A percentile compares a stretch with the other conserved stretches of the same genome.
Conservation (phyloP, 768 basidiomycete species). For the Termitomyces sp. region DNA sequence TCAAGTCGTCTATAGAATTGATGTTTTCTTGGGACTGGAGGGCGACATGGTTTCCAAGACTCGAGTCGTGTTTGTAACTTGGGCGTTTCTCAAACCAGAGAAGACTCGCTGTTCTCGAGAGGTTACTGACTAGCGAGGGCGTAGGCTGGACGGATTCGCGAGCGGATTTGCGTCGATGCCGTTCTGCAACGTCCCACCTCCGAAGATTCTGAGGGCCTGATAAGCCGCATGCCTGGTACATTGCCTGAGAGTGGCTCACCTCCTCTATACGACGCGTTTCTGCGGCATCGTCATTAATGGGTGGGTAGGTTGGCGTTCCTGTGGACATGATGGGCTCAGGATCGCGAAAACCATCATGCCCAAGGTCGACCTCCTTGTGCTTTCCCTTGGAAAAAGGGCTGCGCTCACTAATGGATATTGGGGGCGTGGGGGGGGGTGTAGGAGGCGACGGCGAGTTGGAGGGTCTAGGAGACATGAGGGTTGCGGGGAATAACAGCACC, state of each 20-base stretch:
- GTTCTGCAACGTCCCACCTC: constrained; percentile 75
- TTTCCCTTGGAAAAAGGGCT: constrained; percentile 27
- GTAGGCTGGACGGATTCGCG: constrained; percentile 43
- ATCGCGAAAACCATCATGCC: constrained; percentile 20
- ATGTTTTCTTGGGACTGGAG: constrained; percentile 47
- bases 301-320: constrained; percentile 47
- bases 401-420: constrained; percentile 25
- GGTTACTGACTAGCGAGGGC: constrained; percentile 49
- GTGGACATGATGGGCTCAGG: constrained; percentile 21
- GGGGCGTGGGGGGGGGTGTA: constrained; percentile 34
- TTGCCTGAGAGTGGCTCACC: constrained; percentile 32
- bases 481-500: not conserved
- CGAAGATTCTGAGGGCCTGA: constrained; percentile 52
- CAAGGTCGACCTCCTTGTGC: constrained; percentile 18
- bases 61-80: constrained; percentile 24
- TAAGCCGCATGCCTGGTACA: constrained; percentile 4
- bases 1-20: constrained; percentile 49
- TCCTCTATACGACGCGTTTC: constrained; percentile 71
- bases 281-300: constrained; percentile 56
- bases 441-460: constrained; percentile 26
- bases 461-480: constrained; percentile 13
- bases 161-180: constrained; percentile 67
- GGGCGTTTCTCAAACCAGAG: constrained; percentile 45
- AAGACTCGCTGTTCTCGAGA: constrained; percentile 54
- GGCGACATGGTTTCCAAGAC: constrained; percentile 38